Conservation (phyloP, 1,139 yeast genomes). For the Sugiyamaella japonica region DNA sequence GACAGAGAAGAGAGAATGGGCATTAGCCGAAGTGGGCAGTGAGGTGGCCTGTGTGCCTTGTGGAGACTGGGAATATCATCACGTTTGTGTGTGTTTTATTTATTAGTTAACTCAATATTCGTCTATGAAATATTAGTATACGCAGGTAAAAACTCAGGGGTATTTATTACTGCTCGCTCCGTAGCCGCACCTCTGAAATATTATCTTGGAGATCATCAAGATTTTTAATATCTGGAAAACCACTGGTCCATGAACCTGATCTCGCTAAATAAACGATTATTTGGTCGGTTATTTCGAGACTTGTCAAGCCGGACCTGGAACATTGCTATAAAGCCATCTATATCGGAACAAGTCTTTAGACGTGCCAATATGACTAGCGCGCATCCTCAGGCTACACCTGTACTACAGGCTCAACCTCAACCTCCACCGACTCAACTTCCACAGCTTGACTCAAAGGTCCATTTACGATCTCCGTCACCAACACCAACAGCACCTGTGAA, state of each 20-base stretch:
- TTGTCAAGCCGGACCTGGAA: background rate
- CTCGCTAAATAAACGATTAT: background rate
- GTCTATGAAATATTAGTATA: background rate
- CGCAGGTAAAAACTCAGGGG: slow-evolving; percentile 1
- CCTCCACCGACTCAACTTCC: too few relatives aligned
- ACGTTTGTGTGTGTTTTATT: background rate
- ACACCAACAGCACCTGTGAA: background rate
- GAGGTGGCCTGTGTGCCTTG: background rate
- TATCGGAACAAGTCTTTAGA: background rate
- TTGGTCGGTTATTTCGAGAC: background rate
- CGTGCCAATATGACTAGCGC: slow-evolving; percentile 10
- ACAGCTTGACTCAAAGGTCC: background rate
- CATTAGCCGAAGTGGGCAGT: slow-evolving; percentile 8
- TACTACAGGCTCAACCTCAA: too few relatives aligned
- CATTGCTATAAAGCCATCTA: background rate
- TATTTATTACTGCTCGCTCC: background rate
- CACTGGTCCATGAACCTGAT: slow-evolving; percentile 8
- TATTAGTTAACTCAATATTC: background rate
- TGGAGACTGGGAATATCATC: background rate
- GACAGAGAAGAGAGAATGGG: slow-evolving; percentile 11
- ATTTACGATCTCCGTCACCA: slow-evolving; percentile 12
- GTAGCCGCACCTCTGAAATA: background rate
- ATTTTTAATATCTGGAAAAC: background rate
- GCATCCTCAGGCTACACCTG: background rate
- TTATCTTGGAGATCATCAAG: background rate